Evolutionary conservation across 1,284 basidiomycete genomes (phyloP).

Genomic region (Trametes versicolor): DNA sequence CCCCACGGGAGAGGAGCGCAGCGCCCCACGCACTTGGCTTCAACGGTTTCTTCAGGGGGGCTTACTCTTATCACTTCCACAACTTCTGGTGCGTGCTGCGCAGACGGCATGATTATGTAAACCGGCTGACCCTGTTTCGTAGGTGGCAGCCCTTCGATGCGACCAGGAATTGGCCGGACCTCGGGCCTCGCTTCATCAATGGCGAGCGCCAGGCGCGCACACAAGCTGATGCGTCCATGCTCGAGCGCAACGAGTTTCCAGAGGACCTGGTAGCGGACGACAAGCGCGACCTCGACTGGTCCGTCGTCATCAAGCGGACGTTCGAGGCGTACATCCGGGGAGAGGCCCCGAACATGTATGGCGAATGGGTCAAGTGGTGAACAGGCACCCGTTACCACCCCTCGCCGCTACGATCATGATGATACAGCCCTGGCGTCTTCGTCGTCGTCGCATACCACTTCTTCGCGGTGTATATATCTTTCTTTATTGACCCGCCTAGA

Average conservation of each 20-base stretch:
- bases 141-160: constrained; percentile 97
- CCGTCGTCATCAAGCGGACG: constrained; percentile 89
- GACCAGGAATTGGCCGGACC: constrained; percentile 89
- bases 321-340: constrained; percentile 90
- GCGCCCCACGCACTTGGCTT: constrained; percentile 69
- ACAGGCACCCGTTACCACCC: neutral
- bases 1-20: constrained; percentile 60
- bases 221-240: constrained; percentile 39
- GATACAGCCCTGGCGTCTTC: neutral
- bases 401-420: neutral
- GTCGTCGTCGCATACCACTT: constrained; percentile 15
- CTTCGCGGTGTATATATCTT: constrained; percentile 33
- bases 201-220: constrained; percentile 74
- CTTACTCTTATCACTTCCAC: constrained; percentile 78
- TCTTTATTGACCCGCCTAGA: constrained; percentile 23
- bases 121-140: constrained; percentile 1
- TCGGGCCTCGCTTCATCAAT: constrained; percentile 80
- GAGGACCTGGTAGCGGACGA: constrained; percentile 58
- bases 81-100: constrained; percentile 41
- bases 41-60: constrained; percentile 75
- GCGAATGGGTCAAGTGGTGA: constrained; percentile 84
- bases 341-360: constrained; percentile 92
- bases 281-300: constrained; percentile 88
- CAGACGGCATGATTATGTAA: neutral
- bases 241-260: constrained; percentile 39